These are phyloP conservation scores for Penicillium maclennaniae DNA, from an alignment of 495 filamentous ascomycete genomes.

Conservation along the genomic window DNA sequence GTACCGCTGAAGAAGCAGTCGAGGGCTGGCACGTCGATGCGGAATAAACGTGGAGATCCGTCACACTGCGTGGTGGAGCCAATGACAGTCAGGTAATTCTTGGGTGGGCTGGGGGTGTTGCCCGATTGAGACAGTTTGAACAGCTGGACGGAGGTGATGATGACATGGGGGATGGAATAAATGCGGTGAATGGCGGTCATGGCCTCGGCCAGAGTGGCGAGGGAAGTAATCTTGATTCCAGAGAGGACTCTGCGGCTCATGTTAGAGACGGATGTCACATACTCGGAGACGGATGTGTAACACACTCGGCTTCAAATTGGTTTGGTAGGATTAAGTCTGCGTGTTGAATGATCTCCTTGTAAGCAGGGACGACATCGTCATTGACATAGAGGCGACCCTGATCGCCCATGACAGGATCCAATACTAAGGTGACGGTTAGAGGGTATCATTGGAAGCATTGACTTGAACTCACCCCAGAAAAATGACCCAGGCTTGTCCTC, in stretches of 20 bases:
- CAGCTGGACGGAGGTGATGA: slow-evolving; percentile 81
- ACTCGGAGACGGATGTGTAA: background rate
- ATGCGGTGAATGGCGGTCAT: slow-evolving; percentile 71
- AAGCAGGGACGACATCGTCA: slow-evolving; percentile 85
- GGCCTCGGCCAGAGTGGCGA: slow-evolving; percentile 64
- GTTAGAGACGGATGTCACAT: background rate
- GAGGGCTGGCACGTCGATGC: slow-evolving; percentile 77
- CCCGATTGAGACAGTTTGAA: slow-evolving; percentile 32
- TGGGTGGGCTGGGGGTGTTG: slow-evolving; percentile 36
- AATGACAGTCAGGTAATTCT: slow-evolving; percentile 63
- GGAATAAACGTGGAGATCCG: slow-evolving; percentile 69
- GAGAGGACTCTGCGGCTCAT: slow-evolving; percentile 62
- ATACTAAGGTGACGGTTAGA: slow-evolving; percentile 43
- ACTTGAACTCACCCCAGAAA: slow-evolving; percentile 70
- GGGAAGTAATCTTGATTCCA: slow-evolving; percentile 73
- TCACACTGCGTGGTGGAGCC: slow-evolving; percentile 67
- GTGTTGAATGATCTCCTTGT: slow-evolving; percentile 68
- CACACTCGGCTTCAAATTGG: slow-evolving; percentile 94
- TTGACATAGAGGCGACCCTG: slow-evolving; percentile 86
- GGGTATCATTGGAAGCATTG: background rate
- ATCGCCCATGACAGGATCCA: slow-evolving; percentile 98
- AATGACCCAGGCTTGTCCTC: slow-evolving; percentile 67
- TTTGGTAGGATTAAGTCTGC: slow-evolving; percentile 94
- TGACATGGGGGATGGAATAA: slow-evolving; percentile 80
- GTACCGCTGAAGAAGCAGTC: slow-evolving; percentile 94